Base-by-base conservation (phyloP, 148 eudicot genomes). In the Dysphania ambrosioides region DNA sequence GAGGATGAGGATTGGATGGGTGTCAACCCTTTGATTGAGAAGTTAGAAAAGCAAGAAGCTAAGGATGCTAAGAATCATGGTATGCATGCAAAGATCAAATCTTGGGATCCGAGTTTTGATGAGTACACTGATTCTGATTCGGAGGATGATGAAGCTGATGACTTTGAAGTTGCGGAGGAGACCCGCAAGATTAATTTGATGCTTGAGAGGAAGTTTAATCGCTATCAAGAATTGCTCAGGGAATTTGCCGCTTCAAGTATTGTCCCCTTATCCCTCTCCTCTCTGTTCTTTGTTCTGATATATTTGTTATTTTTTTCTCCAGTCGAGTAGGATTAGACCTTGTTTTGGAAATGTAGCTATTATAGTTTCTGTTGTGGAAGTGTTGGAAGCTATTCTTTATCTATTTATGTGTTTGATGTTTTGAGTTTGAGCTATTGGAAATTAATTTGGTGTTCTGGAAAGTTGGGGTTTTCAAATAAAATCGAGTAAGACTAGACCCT, bases 1-100 rank as follows among this genome's bases (percentile, higher is more conserved):
- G 90, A 88, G 6, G 87, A 89, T 10, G 98, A 88, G 80, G 98
- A 91, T 79, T 88, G 66, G 77, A 57, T 89, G 88, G 95, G 95
- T 1, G 89, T 89, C 30, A 83, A 81, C 1, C 86, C 88, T n/a
- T 71, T 88, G 36, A 86, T 91, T 70, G 98, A 84, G 74, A 89
- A 88, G 71, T 68, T 87, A 34, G 95, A 91, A 70, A 87, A 86
- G 74, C 73, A 83, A 77, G 70, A 79, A 23, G 47, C 53, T 4
- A 70, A 83, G 75, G 66, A 79, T 30, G 44, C 49, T 6, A 71
- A 76, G 1, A 62, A 35, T 6, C 0, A 30, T 42, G 23, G 19
- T 16, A 66, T 23, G 27, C 26, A 62, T 51, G 64, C 74, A 26
- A 35, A 49, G 12, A 0, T 8, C 66, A 79, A 7, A 5, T n/a